A percentile compares a stretch with the other conserved stretches of the same genome.
phyloP scores from a whole-genome alignment of 257 asterid species.

The Nicotiana tomentosiformis region DNA sequence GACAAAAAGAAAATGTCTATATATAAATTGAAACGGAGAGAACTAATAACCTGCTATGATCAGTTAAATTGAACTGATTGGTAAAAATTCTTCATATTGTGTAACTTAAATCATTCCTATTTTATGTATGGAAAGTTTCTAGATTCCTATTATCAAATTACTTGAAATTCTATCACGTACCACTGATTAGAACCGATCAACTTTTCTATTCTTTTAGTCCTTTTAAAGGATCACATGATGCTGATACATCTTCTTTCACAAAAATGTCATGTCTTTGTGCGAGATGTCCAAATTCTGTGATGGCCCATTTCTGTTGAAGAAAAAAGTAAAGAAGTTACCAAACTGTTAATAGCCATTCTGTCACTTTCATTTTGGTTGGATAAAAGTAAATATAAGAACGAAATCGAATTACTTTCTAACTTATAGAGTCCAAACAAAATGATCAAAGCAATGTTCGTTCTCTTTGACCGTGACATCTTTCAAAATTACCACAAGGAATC shows the following conservation, averaged over 20 bases:
- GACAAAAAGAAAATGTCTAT: no score
- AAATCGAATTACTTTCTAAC: neutral
- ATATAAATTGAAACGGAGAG: no score
- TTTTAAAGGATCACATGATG: neutral
- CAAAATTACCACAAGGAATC: no score
- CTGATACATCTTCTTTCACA: neutral
- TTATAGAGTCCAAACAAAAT: neutral
- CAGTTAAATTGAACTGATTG: no score
- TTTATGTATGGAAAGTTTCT: no score
- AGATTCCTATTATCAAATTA: no score
- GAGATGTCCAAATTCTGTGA: neutral
- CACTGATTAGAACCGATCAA: neutral
- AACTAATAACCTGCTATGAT: no score
- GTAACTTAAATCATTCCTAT: no score
- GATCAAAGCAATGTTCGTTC: neutral
- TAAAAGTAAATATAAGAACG: neutral
- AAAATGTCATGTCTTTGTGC: neutral
- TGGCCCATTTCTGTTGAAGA: slow-evolving; percentile 1
- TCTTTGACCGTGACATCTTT: neutral
- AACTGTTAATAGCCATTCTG: neutral
- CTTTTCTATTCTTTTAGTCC: neutral
- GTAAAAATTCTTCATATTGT: no score
- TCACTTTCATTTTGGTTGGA: neutral
- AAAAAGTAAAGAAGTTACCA: neutral
- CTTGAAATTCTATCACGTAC: neutral